A percentile compares a stretch with the other conserved stretches of the same genome.
phyloP scores from a whole-genome alignment of 2,329 filamentous ascomycete species.

The Aspergillus costaricaensis region DNA sequence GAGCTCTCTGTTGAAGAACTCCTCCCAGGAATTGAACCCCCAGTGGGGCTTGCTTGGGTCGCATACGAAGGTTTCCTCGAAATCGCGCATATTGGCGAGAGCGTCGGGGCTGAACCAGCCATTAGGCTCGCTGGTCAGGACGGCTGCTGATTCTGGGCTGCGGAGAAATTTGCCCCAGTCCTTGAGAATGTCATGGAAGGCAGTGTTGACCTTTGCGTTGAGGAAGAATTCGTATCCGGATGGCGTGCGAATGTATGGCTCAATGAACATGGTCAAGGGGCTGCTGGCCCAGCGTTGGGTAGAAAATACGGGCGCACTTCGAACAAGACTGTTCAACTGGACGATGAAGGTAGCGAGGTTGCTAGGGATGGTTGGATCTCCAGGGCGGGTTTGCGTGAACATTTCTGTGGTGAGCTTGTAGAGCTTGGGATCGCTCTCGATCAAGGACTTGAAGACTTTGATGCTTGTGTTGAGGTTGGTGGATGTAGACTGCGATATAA shows the following conservation, averaged over 20 bases:
- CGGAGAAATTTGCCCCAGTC: background rate
- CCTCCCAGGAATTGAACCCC: slow-evolving; percentile 55
- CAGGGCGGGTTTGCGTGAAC: background rate
- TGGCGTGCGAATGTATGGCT: background rate
- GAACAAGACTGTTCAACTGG: background rate
- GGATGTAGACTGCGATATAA: background rate
- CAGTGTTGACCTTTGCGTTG: background rate
- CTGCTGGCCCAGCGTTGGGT: background rate
- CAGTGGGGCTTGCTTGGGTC: background rate
- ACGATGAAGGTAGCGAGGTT: background rate
- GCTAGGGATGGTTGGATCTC: background rate
- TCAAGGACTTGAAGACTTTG: background rate
- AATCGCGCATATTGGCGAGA: background rate
- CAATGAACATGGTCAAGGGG: background rate
- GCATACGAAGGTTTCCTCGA: background rate
- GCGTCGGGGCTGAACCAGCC: slow-evolving; percentile 7
- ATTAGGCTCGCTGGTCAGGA: background rate
- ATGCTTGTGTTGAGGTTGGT: background rate
- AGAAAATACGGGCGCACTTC: background rate
- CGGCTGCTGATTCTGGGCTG: background rate
- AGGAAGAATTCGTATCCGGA: background rate
- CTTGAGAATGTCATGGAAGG: background rate
- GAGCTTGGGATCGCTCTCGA: background rate
- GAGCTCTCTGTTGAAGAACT: slow-evolving; percentile 66
- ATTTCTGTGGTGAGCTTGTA: background rate